These are phyloP conservation scores for Trichophyton simii DNA, from an alignment of 2,329 filamentous ascomycete species.

Conservation along the genomic window DNA sequence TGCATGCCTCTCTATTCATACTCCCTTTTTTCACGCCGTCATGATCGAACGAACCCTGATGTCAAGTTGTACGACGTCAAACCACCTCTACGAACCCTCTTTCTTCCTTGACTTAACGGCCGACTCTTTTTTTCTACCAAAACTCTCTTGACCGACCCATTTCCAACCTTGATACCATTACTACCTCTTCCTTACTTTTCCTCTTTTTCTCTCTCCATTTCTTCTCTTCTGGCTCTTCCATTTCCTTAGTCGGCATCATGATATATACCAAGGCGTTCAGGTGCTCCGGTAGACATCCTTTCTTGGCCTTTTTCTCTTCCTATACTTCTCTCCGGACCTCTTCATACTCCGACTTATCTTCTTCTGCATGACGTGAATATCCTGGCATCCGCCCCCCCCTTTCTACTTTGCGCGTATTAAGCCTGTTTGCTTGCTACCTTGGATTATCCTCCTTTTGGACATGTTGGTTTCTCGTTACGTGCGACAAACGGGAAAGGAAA, in stretches of 20 bases:
- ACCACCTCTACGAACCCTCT: not conserved
- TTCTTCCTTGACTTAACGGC: not conserved
- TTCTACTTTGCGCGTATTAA: not conserved
- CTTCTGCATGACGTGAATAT: not conserved
- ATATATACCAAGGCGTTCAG: constrained; percentile 7
- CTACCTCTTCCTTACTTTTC: not conserved
- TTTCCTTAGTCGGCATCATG: constrained; percentile 1
- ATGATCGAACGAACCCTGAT: not conserved
- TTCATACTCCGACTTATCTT: not conserved
- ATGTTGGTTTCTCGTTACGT: not conserved
- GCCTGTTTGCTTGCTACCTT: not conserved
- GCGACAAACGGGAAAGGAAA: not conserved
- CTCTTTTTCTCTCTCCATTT: not conserved
- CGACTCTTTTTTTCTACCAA: not conserved
- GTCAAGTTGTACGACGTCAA: not conserved
- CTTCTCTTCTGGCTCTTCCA: not conserved
- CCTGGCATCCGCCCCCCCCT: not conserved
- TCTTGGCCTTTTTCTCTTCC: not conserved
- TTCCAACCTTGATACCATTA: not conserved
- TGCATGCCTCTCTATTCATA: not conserved
- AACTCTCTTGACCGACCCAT: not conserved
- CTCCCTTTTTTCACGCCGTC: not conserved
- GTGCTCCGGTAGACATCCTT: constrained; percentile 4
- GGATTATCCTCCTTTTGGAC: not conserved
- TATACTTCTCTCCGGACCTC: not conserved